phyloP scores from a whole-genome alignment of 331 rosid genomes.

The Rhamnella rubrinervis region DNA sequence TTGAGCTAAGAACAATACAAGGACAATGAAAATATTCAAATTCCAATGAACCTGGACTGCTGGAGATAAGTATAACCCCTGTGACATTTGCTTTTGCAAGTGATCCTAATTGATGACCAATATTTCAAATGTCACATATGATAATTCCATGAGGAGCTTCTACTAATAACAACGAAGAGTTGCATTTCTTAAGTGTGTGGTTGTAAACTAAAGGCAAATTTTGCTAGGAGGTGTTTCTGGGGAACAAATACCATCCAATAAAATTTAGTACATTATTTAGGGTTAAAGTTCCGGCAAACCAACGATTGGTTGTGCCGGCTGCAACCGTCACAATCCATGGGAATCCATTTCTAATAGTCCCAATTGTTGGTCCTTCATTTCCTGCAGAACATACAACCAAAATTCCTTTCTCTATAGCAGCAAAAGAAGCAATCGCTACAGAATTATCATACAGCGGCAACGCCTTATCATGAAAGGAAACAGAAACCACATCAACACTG shows the following conservation, averaged over 20 bases:
- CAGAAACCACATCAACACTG: neutral
- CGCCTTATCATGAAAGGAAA: neutral
- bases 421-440: neutral
- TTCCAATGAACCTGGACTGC: constrained; percentile 6
- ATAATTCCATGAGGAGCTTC: neutral
- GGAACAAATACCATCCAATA: neutral
- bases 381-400: neutral
- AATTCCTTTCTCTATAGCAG: neutral
- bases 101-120: neutral
- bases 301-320: neutral
- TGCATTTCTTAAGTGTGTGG: too few relatives aligned
- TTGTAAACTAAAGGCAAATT: neutral
- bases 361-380: neutral
- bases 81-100: neutral
- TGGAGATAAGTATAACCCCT: constrained; percentile 31
- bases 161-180: too few relatives aligned
- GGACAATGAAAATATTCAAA: constrained; percentile 11
- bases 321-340: neutral
- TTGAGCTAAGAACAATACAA: constrained; percentile 24
- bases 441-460: neutral
- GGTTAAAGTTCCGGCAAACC: constrained; percentile 4
- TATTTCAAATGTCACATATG: neutral
- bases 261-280: neutral
- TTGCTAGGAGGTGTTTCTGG: neutral
- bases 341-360: neutral